phyloP scores from a whole-genome alignment of 2,329 filamentous ascomycete genomes.

The Phoma sp. region DNA sequence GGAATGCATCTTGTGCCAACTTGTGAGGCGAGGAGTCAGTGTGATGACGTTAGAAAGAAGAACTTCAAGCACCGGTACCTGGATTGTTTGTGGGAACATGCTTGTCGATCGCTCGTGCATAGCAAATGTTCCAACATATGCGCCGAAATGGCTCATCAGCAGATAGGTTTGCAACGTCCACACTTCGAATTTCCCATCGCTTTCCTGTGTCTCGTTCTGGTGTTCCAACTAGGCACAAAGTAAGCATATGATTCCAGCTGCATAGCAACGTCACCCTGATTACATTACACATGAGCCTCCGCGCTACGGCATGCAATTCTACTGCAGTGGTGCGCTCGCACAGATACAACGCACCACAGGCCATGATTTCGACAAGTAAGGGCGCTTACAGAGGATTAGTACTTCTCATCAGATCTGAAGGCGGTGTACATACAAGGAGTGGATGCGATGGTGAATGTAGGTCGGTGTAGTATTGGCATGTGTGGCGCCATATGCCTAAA shows the following conservation, averaged over 20 bases:
- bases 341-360: background rate
- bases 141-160: background rate
- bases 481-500: background rate
- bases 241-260: no score
- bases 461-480: background rate
- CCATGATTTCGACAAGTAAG: background rate
- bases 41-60: background rate
- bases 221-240: background rate
- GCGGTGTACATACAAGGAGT: background rate
- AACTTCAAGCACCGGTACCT: background rate
- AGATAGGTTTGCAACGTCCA: background rate
- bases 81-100: background rate
- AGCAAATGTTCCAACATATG: background rate
- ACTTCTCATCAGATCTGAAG: background rate
- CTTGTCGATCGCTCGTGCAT: background rate
- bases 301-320: background rate
- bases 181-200: background rate
- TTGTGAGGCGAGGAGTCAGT: background rate
- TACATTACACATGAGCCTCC: background rate
- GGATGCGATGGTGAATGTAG: background rate
- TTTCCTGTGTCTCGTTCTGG: background rate
- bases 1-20: background rate
- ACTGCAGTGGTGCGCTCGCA: background rate
- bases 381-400: background rate
- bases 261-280: background rate